Percentiles rank a stretch among this genome's conserved stretches.
These are phyloP conservation scores for Artemisia annua DNA, from an alignment of 129 eudicot species.

Conservation along the genomic window DNA sequence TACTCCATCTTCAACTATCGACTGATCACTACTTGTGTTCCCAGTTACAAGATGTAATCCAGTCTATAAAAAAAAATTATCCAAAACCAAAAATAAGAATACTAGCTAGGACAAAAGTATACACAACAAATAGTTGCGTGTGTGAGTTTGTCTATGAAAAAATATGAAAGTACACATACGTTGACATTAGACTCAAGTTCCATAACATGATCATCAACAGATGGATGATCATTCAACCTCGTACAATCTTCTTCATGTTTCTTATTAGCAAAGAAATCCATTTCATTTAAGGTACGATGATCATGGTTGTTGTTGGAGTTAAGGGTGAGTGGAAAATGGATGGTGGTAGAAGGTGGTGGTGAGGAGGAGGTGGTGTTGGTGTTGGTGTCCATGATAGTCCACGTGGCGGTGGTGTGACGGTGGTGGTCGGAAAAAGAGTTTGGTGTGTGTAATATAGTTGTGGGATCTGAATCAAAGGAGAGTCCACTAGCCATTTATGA, in stretches of 20 bases:
- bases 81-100: neutral
- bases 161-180: constrained; percentile 31
- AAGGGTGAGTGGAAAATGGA: constrained; percentile 66
- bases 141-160: neutral
- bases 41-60: constrained; percentile 66
- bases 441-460: constrained; percentile 32
- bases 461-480: constrained; percentile 72
- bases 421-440: constrained; percentile 32
- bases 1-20: constrained; percentile 56
- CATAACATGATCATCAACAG: constrained; percentile 22
- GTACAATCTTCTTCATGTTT: constrained; percentile 26
- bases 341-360: constrained; percentile 45
- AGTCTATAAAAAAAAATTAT: constrained; percentile 34
- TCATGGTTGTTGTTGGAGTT: constrained; percentile 22
- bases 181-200: constrained; percentile 51
- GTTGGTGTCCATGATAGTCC: constrained; percentile 28
- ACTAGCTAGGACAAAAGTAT: neutral
- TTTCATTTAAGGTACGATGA: constrained; percentile 37
- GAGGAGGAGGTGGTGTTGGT: neutral
- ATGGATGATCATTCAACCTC: constrained; percentile 11
- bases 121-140: neutral
- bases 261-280: constrained; percentile 66
- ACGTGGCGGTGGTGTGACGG: constrained; percentile 22
- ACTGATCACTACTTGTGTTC: constrained; percentile 59
- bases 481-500: constrained; percentile 82